Percentiles rank a stretch among this genome's conserved stretches.
Conservation (phyloP, 2,329 filamentous ascomycete genomes). For the Peltaster fructicola region DNA sequence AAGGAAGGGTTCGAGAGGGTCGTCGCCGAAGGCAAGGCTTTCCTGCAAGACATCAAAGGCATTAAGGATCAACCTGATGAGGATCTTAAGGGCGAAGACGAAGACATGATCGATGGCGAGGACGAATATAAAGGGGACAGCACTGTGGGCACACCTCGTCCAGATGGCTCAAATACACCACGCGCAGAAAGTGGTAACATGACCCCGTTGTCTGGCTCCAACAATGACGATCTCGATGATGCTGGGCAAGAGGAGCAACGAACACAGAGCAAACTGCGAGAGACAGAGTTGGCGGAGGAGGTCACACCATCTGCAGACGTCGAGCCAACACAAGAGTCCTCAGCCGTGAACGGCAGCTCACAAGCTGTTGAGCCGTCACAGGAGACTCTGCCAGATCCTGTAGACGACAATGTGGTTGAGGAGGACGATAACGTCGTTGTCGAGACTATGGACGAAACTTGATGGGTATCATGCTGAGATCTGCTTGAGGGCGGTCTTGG, state of each 20-base stretch:
- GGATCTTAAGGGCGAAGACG: slow-evolving; percentile 55
- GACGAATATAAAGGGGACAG: slow-evolving; percentile 26
- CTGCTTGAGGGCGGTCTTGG: slow-evolving; percentile 24
- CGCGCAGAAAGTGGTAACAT: slow-evolving; percentile 3
- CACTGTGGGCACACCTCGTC: slow-evolving; percentile 27
- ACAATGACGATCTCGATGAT: slow-evolving; percentile 13
- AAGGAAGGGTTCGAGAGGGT: slow-evolving; percentile 75
- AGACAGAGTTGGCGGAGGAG: too few species aligned
- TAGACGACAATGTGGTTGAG: too few species aligned
- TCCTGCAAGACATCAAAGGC: slow-evolving; percentile 72
- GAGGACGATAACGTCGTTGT: too few species aligned
- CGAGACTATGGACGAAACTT: slow-evolving; percentile 12
- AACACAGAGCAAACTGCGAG: slow-evolving; percentile 11
- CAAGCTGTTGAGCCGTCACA: too few species aligned
- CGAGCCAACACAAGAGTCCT: too few species aligned
- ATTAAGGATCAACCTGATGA: slow-evolving; percentile 85
- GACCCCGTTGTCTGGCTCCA: slow-evolving; percentile 3
- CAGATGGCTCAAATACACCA: slow-evolving; percentile 16
- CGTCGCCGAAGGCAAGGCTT: slow-evolving; percentile 75
- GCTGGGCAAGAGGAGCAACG: slow-evolving; percentile 10
- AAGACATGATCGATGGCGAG: slow-evolving; percentile 34
- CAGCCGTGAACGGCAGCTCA: too few species aligned
- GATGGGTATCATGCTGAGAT: slow-evolving; percentile 13
- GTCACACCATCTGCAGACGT: too few species aligned
- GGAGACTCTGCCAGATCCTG: too few species aligned